phyloP scores from a whole-genome alignment of 352 stramenopile genomes.

The Globisporangium barbulae region DNA sequence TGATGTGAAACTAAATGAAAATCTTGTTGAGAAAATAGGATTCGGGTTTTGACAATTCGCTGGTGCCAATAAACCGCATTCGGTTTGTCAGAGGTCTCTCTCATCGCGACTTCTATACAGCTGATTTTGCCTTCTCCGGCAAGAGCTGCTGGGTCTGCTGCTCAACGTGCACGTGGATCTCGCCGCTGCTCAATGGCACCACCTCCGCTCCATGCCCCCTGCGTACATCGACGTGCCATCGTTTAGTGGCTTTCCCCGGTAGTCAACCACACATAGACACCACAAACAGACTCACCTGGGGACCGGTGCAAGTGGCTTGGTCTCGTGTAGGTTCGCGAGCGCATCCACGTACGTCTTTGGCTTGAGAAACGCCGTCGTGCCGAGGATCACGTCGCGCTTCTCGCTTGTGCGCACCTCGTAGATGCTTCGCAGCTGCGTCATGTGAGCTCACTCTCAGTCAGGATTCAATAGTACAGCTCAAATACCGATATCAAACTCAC shows the following conservation, averaged over 20 bases:
- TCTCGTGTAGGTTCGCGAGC: slow-evolving; percentile 62
- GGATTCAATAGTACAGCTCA: neutral
- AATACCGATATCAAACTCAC: slow-evolving; percentile 29
- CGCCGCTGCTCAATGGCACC: slow-evolving; percentile 46
- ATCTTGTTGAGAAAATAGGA: too few relatives aligned
- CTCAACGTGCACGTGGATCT: slow-evolving; percentile 72
- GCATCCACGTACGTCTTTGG: slow-evolving; percentile 55
- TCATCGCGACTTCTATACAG: neutral
- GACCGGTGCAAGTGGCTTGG: slow-evolving; percentile 24
- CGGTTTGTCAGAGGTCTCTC: neutral
- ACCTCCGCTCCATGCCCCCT: slow-evolving; percentile 50
- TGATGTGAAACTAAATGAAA: too few relatives aligned
- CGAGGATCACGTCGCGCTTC: slow-evolving; percentile 71
- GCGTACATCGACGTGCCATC: neutral
- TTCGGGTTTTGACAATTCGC: too few relatives aligned
- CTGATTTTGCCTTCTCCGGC: slow-evolving; percentile 7
- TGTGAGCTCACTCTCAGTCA: neutral
- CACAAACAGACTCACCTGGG: slow-evolving; percentile 7
- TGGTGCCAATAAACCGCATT: neutral
- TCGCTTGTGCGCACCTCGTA: slow-evolving; percentile 68
- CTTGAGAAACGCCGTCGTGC: slow-evolving; percentile 67
- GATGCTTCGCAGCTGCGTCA: slow-evolving; percentile 66
- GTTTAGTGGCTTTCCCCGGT: neutral
- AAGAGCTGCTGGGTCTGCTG: slow-evolving; percentile 33
- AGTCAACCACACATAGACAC: slow-evolving; percentile 1